Evolutionary conservation across 345 rosid species (phyloP).

Genomic region (Populus alba): DNA sequence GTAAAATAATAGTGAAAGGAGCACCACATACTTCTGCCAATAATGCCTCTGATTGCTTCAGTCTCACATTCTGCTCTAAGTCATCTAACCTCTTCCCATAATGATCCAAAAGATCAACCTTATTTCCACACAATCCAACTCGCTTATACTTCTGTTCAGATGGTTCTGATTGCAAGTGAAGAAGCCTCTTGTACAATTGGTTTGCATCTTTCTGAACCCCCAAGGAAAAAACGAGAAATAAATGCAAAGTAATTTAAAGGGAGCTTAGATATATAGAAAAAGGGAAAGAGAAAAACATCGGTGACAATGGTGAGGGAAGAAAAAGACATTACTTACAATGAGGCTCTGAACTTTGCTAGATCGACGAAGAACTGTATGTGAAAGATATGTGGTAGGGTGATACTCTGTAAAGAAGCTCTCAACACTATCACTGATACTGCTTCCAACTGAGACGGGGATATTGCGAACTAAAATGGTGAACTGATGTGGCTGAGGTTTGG

Average conservation of each 20-base stretch:
- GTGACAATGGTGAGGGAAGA: background rate
- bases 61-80: slow-evolving; percentile 60
- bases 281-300: too few relatives aligned
- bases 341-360: slow-evolving; percentile 68
- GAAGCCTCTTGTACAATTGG: slow-evolving; percentile 47
- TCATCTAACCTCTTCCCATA: slow-evolving; percentile 64
- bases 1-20: slow-evolving; percentile 1
- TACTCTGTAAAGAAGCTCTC: slow-evolving; percentile 72
- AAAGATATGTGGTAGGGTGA: slow-evolving; percentile 71
- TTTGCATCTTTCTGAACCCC: slow-evolving; percentile 50
- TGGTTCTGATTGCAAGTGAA: slow-evolving; percentile 49
- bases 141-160: slow-evolving; percentile 36
- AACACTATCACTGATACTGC: slow-evolving; percentile 71
- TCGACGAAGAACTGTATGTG: slow-evolving; percentile 69
- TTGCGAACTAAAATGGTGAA: slow-evolving; percentile 82
- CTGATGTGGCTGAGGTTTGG: slow-evolving; percentile 90
- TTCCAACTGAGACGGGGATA: slow-evolving; percentile 65
- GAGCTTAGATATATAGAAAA: background rate
- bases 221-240: slow-evolving; percentile 2
- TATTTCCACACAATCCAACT: slow-evolving; percentile 45
- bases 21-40: slow-evolving; percentile 50
- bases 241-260: background rate
- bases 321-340: slow-evolving; percentile 49
- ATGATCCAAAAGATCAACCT: slow-evolving; percentile 61
- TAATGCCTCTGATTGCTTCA: slow-evolving; percentile 67